Base-by-base conservation (phyloP, 495 filamentous ascomycete species). In the Aspergillus ellipticus region DNA sequence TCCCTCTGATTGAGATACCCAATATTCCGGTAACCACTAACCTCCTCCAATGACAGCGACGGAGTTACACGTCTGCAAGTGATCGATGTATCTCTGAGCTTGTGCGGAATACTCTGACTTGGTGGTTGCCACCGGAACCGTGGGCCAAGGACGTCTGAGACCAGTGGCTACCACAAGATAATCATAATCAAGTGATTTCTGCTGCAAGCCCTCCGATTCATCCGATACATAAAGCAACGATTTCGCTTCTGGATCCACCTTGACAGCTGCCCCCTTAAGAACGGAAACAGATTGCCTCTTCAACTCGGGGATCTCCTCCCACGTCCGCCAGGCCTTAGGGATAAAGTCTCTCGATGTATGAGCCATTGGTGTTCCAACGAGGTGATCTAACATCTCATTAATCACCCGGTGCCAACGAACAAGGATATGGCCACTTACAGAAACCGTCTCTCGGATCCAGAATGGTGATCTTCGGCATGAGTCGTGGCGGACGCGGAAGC, bases 361-460 rank as follows among this genome's bases (percentile, higher is more conserved):
- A n/a, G 51, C 51, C 51, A 31, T 56, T 58, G 11, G 49, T 16
- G 26, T 82, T 39, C 48, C 48, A 42, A 42, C 46, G 28, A 48
- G 26, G 31, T 83, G 61, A 86, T 84, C 42, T 79, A 55, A 84
- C 63, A 13, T 43, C 15, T 8, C 11, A 61, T 65, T 62, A 43
- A 19, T 9, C 6, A 6, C 11, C 2, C 6, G 9, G 20, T 20
- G 31, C n/a, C 5, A 15, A 21, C 33, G 15, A 49, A 49, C 11
- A 21, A 13, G 28, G 45, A 15, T 47, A 11, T 1, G 15, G 35
- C 6, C 11, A 74, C 64, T 59, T 56, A 85, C 82, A 85, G 63
- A 75, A 85, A 19, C 83, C 84, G 70, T 87, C 84, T 21, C 79
- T 70, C 57, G 85, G 81, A 55, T 87, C 83, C 9, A 85, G 74